Conservation (phyloP, 345 rosid species). For the Garcia nutans region DNA sequence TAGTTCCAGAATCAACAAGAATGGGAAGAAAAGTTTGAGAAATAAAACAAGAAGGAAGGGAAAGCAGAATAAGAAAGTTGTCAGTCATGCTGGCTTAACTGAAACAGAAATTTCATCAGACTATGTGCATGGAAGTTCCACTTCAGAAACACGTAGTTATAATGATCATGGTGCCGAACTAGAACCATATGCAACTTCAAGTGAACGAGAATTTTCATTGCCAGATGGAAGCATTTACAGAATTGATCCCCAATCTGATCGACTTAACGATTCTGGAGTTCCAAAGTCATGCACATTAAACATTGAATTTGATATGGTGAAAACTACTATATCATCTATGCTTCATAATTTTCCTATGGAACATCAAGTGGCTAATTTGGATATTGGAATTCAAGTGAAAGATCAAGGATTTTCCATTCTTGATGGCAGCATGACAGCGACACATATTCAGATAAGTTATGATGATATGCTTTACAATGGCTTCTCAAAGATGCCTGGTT, state of each 20-base stretch:
- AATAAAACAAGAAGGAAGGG: slow-evolving; percentile 44
- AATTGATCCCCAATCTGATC: too few relatives aligned
- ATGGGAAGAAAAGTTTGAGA: slow-evolving; percentile 25
- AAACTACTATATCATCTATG: slow-evolving; percentile 15
- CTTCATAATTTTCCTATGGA: not conserved
- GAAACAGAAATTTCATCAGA: slow-evolving; percentile 26
- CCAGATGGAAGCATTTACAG: slow-evolving; percentile 13
- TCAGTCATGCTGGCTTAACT: slow-evolving; percentile 21
- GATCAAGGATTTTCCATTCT: too few relatives aligned
- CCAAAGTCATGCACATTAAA: slow-evolving; percentile 15
- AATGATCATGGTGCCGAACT: slow-evolving; percentile 19
- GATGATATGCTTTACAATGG: slow-evolving; percentile 14
- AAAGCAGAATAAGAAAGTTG: slow-evolving; percentile 33
- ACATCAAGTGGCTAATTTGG: slow-evolving; percentile 17
- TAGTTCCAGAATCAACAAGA: slow-evolving; percentile 22
- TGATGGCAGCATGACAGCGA: slow-evolving; percentile 12
- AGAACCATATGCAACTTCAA: slow-evolving; percentile 21
- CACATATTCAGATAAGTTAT: slow-evolving; percentile 5
- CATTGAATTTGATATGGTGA: slow-evolving; percentile 22
- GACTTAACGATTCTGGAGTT: slow-evolving; percentile 6
- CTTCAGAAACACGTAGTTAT: slow-evolving; percentile 23
- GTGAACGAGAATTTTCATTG: slow-evolving; percentile 28
- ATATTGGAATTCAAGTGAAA: slow-evolving; percentile 17
- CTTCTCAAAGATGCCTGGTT: slow-evolving; percentile 23
- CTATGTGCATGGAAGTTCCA: slow-evolving; percentile 18